Conservation (phyloP, 495 filamentous ascomycete genomes). For the Penicillium canariense region DNA sequence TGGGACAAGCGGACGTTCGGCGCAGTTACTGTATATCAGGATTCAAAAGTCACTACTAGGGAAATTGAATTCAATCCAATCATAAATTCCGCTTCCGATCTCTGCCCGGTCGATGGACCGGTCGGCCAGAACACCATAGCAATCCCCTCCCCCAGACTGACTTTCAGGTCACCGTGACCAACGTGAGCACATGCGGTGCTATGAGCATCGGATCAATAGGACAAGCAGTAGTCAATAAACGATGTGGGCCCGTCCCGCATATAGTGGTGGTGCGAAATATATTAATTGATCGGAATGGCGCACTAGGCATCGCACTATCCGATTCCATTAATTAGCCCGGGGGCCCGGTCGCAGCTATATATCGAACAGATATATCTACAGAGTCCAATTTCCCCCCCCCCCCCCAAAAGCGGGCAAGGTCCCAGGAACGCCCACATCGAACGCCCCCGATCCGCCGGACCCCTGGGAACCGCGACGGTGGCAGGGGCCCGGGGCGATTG, state of each 20-base stretch:
- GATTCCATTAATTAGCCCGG: background rate
- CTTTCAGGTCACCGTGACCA: too few relatives aligned
- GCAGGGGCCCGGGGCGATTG: slow-evolving; percentile 25
- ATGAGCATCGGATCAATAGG: too few relatives aligned
- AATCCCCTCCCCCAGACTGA: too few relatives aligned
- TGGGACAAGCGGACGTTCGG: slow-evolving; percentile 26
- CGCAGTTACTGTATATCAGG: slow-evolving; percentile 29
- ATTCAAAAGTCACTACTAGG: slow-evolving; percentile 19
- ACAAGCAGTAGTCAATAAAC: too few relatives aligned
- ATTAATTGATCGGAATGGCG: slow-evolving; percentile 5
- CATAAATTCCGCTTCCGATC: background rate
- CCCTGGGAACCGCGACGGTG: slow-evolving; percentile 18
- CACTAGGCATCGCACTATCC: background rate
- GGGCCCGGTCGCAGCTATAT: slow-evolving; percentile 1
- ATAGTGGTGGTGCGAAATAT: background rate
- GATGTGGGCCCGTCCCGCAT: background rate
- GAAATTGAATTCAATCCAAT: background rate
- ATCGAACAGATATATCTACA: background rate
- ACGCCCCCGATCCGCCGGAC: slow-evolving; percentile 11
- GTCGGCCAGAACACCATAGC: background rate
- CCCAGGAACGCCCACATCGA: background rate
- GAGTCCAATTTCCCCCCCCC: too few relatives aligned
- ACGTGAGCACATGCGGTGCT: too few relatives aligned
- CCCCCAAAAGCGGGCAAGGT: background rate
- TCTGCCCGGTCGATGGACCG: background rate